Evolutionary conservation across 1,284 basidiomycete genomes (phyloP), one percentile per base, ranked within the genome.

Genomic region (Xerocomus minutiporus): DNA sequence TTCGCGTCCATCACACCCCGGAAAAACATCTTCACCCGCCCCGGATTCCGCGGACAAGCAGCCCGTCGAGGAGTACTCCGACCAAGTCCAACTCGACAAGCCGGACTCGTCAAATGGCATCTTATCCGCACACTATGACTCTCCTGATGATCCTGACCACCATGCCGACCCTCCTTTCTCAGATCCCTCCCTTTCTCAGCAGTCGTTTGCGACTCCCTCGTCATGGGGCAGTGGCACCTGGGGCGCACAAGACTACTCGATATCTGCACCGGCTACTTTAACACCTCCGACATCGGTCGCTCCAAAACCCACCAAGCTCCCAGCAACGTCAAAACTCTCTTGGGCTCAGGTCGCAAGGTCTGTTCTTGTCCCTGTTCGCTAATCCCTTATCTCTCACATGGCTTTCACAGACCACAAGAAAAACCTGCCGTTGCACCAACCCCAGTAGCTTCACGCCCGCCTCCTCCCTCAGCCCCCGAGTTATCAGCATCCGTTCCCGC

Each of bases 291-390:
- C 65, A 53, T 53, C 67, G 13, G 46, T 64, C 17, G 57, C 60
- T 2, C 55, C 61, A 29, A 72, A 71, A 55, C 64, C 59, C 8
- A 66, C 73, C n/a, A 88, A 82, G 70, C 74, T 76, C 7, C 84
- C 85, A 45, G 80, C 82, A 32, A 84, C 81, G 11, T 81, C 84
- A 11, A 88, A 88, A 71, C 68, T 86, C 53, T 88, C 88, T 38
- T 89, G 88, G 87, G 88, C 88, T 23, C 84, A 91, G 62, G 77
- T 91, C 66, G 87, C 88, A 59, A 75, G 82, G 87, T 84, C 65
- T 17, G 78, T 74, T 45, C 17, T 35, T 32, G 1, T 12, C 15
- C 20, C 46, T 29, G 17, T 42, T 49, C 36, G 38, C 17, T 53
- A 34, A 44, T 17, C 13, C 38, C 28, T 51, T 9, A 13, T n/a